These are phyloP conservation scores for Didymella segeticola DNA, from an alignment of 2,329 filamentous ascomycete genomes.

Conservation along the genomic window DNA sequence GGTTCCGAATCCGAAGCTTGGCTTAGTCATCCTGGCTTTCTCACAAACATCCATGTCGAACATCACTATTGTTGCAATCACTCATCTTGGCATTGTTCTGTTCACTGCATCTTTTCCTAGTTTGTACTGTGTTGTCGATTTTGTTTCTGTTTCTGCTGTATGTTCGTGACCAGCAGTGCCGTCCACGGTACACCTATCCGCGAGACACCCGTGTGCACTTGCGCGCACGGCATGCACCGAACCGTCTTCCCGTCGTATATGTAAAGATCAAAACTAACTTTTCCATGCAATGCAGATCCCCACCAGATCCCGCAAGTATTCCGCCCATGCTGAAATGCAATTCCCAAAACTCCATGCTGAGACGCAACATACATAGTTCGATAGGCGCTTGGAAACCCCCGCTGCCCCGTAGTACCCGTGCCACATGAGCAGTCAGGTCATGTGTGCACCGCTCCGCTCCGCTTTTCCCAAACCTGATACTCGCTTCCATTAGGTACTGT, in stretches of 20 bases:
- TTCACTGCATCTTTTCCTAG: background rate
- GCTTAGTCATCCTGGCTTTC: constrained; percentile 18
- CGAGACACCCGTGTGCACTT: background rate
- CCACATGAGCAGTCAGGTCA: constrained; percentile 14
- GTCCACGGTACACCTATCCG: background rate
- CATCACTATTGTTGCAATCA: no score
- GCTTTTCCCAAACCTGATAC: constrained; percentile 25
- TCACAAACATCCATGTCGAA: no score
- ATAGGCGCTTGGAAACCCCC: background rate
- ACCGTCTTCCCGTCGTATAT: constrained; percentile 11
- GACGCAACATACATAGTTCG: constrained; percentile 13
- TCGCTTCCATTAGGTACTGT: constrained; percentile 18
- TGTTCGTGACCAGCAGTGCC: background rate
- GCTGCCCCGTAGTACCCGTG: constrained; percentile 4
- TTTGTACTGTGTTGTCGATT: background rate
- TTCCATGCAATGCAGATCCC: constrained; percentile 29
- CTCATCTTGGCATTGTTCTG: background rate
- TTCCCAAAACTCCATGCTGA: constrained; percentile 46
- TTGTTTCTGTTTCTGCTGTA: constrained; percentile 5
- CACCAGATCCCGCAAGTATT: constrained; percentile 11
- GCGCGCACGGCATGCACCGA: constrained; percentile 4
- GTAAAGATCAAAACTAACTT: constrained; percentile 33
- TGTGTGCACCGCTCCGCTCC: constrained; percentile 23
- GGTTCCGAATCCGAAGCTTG: background rate
- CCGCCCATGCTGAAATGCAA: constrained; percentile 34